A percentile compares a stretch with the other conserved stretches of the same genome.
phyloP scores from a whole-genome alignment of 208 protist genomes.

The Leishmania tropica region DNA sequence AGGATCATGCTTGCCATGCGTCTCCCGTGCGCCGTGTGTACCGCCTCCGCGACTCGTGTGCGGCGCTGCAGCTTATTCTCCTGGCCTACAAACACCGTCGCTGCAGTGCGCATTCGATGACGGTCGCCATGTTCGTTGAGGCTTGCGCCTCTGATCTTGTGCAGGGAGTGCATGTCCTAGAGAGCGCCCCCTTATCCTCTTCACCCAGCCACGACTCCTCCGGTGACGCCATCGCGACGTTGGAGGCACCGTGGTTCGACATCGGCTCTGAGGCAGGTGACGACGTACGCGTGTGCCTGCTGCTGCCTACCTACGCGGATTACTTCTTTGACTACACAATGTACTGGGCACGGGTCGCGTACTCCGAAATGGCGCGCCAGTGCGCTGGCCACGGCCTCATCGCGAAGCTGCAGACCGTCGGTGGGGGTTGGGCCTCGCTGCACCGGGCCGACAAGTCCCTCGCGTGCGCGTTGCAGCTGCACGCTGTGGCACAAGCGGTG shows the following conservation, averaged over 20 bases:
- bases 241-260: conserved; percentile 10
- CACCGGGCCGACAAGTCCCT: conserved; percentile 60
- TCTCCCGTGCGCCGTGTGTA: neutral
- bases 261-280: neutral
- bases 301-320: conserved; percentile 38
- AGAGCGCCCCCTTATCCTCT: neutral
- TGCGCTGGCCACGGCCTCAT: conserved; percentile 48
- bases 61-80: conserved; percentile 22
- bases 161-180: neutral
- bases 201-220: neutral
- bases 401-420: conserved; percentile 65
- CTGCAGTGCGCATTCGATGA: neutral
- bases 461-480: conserved; percentile 53
- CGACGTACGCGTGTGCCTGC: conserved; percentile 24
- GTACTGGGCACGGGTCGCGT: conserved; percentile 42
- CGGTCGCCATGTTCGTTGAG: conserved; percentile 11
- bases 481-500: conserved; percentile 36
- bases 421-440: conserved; percentile 81
- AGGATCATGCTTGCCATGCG: neutral
- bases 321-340: conserved; percentile 44
- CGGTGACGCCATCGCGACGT: neutral
- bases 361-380: conserved; percentile 54
- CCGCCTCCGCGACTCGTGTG: conserved; percentile 31
- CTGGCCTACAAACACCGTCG: conserved; percentile 4
- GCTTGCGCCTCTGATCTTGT: conserved; percentile 17